A percentile compares a stretch with the other conserved stretches of the same genome.
Evolutionary conservation across 768 basidiomycete species (phyloP).

Genomic region (Lentinula guzmanii): DNA sequence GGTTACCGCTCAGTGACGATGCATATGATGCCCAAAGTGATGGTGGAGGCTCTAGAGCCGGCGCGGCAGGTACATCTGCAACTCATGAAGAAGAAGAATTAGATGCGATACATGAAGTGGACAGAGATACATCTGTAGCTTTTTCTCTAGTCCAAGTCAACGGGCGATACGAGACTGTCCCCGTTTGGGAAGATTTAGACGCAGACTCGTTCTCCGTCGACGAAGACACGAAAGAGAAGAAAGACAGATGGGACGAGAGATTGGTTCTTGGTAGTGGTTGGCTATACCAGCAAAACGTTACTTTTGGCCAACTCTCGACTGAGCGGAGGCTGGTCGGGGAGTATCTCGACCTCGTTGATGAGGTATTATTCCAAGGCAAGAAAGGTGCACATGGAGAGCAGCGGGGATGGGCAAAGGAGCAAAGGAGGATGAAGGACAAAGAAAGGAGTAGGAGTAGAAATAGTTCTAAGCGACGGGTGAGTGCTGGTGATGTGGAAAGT

Average conservation of each 20-base stretch:
- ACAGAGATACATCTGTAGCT: slow-evolving; percentile 57
- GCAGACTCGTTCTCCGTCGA: slow-evolving; percentile 31
- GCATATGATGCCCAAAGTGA: slow-evolving; percentile 82
- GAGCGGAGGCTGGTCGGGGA: slow-evolving; percentile 51
- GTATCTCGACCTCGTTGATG: slow-evolving; percentile 78
- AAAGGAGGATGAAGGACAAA: slow-evolving; percentile 37
- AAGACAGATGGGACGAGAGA: slow-evolving; percentile 76
- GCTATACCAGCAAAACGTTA: slow-evolving; percentile 69
- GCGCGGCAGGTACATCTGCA: slow-evolving; percentile 28
- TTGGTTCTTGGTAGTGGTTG: slow-evolving; percentile 79
- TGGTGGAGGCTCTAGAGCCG: slow-evolving; percentile 34
- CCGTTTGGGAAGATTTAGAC: slow-evolving; percentile 79
- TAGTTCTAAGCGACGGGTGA: slow-evolving; percentile 45
- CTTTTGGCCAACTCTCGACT: slow-evolving; percentile 42
- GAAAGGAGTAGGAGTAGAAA: slow-evolving; percentile 18
- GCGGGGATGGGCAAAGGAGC: slow-evolving; percentile 43
- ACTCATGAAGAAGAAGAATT: slow-evolving; percentile 29
- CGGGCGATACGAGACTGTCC: slow-evolving; percentile 57
- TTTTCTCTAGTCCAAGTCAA: slow-evolving; percentile 67
- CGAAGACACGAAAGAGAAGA: slow-evolving; percentile 51
- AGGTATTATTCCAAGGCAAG: slow-evolving; percentile 64
- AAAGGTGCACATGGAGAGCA: slow-evolving; percentile 33
- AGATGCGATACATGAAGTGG: slow-evolving; percentile 27
- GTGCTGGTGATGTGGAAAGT: slow-evolving; percentile 33
- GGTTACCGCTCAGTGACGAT: slow-evolving; percentile 73